These are phyloP conservation scores for Sugiyamaella paludigena DNA, from an alignment of 1,139 yeast genomes.

Conservation along the genomic window DNA sequence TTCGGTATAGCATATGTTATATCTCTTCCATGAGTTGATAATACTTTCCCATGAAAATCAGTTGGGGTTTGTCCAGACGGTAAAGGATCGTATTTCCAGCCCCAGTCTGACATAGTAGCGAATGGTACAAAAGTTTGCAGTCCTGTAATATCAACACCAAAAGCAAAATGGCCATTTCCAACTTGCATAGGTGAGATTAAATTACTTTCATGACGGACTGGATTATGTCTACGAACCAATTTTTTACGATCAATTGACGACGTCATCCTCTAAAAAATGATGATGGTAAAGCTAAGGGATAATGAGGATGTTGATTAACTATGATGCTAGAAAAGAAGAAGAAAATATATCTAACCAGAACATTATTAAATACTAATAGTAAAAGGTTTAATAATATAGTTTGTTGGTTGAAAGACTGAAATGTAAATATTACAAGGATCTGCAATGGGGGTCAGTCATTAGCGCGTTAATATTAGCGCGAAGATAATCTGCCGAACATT, in stretches of 20 bases:
- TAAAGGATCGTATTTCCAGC: constrained; percentile 14
- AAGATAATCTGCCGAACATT: no score
- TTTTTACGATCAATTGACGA: constrained; percentile 10
- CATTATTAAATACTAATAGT: no score
- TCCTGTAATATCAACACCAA: constrained; percentile 18
- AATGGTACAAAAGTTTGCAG: constrained; percentile 17
- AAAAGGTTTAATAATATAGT: no score
- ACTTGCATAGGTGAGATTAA: constrained; percentile 12
- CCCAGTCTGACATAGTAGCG: constrained; percentile 19
- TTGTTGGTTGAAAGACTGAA: no score
- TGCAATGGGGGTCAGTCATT: no score
- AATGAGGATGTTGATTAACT: no score
- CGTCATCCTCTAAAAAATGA: not conserved
- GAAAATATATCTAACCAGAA: no score
- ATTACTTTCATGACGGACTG: constrained; percentile 7
- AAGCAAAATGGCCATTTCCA: constrained; percentile 17
- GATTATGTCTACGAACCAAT: constrained; percentile 15
- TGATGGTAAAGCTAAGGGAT: no score
- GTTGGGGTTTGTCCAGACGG: constrained; percentile 8
- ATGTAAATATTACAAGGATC: no score
- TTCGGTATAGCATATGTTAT: constrained; percentile 15
- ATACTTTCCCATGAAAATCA: constrained; percentile 10
- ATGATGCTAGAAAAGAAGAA: no score
- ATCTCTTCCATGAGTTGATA: constrained; percentile 13
- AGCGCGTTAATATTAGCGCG: no score